Conservation (phyloP, 2,329 filamentous ascomycete genomes). For the Botrytis elliptica region DNA sequence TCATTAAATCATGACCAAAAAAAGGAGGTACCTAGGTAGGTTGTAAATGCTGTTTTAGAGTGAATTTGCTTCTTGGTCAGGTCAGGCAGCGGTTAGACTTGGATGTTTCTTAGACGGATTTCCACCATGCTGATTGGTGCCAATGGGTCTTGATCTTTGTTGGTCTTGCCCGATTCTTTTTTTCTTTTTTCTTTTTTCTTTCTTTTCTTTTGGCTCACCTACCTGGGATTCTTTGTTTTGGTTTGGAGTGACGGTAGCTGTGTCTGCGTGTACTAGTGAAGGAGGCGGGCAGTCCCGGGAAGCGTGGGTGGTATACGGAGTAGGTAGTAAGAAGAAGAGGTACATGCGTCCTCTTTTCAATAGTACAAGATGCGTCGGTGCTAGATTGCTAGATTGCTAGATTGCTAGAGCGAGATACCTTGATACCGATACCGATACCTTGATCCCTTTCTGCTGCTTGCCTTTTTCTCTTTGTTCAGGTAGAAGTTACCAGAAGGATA, state of each 20-base stretch:
- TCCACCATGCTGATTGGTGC: constrained; percentile 7
- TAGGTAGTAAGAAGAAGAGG: background rate
- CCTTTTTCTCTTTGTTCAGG: background rate
- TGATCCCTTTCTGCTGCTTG: background rate
- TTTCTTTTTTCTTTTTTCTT: background rate
- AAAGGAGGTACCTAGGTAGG: constrained; percentile 3
- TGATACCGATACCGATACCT: no score
- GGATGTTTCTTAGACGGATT: constrained; percentile 1
- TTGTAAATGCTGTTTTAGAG: background rate
- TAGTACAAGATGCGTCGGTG: background rate
- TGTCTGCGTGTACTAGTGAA: background rate
- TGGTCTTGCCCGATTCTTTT: background rate
- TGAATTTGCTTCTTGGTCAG: constrained; percentile 2
- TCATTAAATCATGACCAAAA: background rate
- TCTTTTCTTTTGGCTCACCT: background rate
- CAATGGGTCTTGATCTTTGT: constrained; percentile 11
- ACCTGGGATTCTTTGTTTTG: constrained; percentile 4
- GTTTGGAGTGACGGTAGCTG: background rate
- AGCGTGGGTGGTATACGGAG: background rate
- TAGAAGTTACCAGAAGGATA: constrained; percentile 4
- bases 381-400: background rate
- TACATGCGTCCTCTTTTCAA: background rate
- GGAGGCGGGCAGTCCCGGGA: background rate
- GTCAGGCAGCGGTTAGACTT: constrained; percentile 15
- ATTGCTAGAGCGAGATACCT: background rate